Evolutionary conservation across 441 rosid species (phyloP).

Genomic region (Gossypium aridum): DNA sequence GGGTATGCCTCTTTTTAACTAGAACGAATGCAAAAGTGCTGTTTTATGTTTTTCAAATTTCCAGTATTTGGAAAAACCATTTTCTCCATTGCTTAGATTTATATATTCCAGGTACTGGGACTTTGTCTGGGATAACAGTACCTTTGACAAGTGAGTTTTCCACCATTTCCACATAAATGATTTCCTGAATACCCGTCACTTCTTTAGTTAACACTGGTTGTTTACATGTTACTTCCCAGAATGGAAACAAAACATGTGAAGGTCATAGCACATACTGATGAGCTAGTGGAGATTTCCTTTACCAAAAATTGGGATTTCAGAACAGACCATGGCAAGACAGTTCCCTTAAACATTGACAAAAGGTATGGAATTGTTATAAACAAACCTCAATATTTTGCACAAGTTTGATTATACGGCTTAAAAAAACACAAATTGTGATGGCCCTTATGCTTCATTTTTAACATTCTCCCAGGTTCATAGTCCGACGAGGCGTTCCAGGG

Average conservation of each 20-base stretch:
- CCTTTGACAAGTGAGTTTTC: conserved; percentile 32
- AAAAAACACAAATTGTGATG: background rate
- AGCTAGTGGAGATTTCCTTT: conserved; percentile 66
- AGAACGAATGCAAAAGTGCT: background rate
- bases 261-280: conserved; percentile 37
- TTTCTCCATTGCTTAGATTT: background rate
- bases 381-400: background rate
- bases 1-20: conserved; percentile 29
- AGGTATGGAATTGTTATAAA: conserved; percentile 26
- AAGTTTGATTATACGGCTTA: background rate
- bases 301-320: conserved; percentile 35
- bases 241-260: conserved; percentile 35
- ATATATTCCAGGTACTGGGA: conserved; percentile 43
- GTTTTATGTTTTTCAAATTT: background rate
- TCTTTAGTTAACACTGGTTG: background rate
- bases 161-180: background rate
- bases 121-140: conserved; percentile 35
- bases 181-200: background rate
- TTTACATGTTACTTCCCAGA: conserved; percentile 26
- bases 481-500: conserved; percentile 49
- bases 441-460: background rate
- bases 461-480: conserved; percentile 38
- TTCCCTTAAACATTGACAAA: conserved; percentile 69
- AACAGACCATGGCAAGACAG: conserved; percentile 17
- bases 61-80: too few species aligned